Evolutionary conservation across 352 stramenopile genomes (phyloP).

Genomic region (Pelagophyceae sp.): DNA sequence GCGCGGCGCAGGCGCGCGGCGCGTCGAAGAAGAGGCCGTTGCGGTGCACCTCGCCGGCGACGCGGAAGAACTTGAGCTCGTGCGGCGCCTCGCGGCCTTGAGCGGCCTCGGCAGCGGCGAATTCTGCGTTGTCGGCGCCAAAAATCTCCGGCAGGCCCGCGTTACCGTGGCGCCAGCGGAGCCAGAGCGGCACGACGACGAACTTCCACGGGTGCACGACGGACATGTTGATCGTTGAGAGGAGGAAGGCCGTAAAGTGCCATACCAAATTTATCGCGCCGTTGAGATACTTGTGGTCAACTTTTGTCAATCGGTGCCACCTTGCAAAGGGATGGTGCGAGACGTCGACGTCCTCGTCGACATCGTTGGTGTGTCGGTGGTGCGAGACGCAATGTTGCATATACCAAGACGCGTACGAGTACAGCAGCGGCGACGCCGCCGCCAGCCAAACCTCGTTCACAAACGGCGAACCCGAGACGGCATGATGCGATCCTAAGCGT

Average conservation of each 20-base stretch:
- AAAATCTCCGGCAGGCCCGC: neutral
- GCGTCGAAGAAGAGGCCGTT: neutral
- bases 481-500: neutral
- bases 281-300: neutral
- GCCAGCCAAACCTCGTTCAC: conserved; percentile 2
- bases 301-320: neutral
- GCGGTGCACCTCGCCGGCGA: neutral
- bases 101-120: neutral
- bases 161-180: neutral
- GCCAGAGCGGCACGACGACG: neutral
- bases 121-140: neutral
- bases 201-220: conserved; percentile 15
- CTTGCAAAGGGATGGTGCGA: conserved; percentile 9
- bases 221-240: conserved; percentile 17
- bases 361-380: neutral
- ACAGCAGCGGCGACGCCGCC: neutral
- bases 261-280: neutral
- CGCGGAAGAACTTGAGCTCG: conserved; percentile 6
- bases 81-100: neutral
- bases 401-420: conserved; percentile 2
- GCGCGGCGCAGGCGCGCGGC: neutral
- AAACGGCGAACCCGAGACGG: neutral
- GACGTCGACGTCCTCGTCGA: conserved; percentile 5
- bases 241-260: conserved; percentile 11
- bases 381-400: conserved; percentile 13